These are phyloP conservation scores for Gypsophila paniculata DNA, from an alignment of 179 eudicot species.

Conservation along the genomic window DNA sequence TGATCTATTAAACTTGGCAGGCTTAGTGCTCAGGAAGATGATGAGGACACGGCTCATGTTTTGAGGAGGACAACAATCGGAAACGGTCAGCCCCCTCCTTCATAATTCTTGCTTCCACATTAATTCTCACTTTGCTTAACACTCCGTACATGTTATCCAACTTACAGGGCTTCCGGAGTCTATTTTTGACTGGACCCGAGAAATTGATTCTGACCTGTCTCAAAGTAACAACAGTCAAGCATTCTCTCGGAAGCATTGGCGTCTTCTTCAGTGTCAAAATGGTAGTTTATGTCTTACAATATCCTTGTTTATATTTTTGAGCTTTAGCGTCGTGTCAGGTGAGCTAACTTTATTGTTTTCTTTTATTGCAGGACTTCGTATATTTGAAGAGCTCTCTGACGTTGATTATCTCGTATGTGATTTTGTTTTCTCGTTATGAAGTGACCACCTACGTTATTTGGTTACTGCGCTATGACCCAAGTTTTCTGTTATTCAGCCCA, in stretches of 20 bases:
- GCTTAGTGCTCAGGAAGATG: constrained; percentile 89
- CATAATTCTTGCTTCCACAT: neutral
- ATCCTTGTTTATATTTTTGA: constrained; percentile 1
- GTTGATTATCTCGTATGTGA: constrained; percentile 84
- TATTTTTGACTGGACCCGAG: constrained; percentile 88
- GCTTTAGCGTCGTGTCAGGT: constrained; percentile 1
- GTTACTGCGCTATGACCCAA: constrained; percentile 12
- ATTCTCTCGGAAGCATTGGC: constrained; percentile 94
- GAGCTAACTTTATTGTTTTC: constrained; percentile 11
- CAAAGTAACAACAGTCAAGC: constrained; percentile 63
- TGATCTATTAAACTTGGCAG: constrained; percentile 38
- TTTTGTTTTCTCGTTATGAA: neutral
- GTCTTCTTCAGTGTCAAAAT: constrained; percentile 96
- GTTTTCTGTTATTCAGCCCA: constrained; percentile 54
- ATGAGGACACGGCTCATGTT: constrained; percentile 56
- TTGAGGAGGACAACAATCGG: constrained; percentile 90
- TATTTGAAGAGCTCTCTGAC: constrained; percentile 94
- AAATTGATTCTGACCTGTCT: constrained; percentile 64
- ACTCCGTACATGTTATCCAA: constrained; percentile 6
- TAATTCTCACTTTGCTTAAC: constrained; percentile 19
- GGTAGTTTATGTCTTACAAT: constrained; percentile 36
- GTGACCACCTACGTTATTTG: constrained; percentile 9
- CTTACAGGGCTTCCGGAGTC: constrained; percentile 85
- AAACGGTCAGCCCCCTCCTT: constrained; percentile 49
- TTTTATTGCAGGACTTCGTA: constrained; percentile 77